These are phyloP conservation scores for Hortaea werneckii DNA, from an alignment of 2,329 filamentous ascomycete species.

Conservation along the genomic window DNA sequence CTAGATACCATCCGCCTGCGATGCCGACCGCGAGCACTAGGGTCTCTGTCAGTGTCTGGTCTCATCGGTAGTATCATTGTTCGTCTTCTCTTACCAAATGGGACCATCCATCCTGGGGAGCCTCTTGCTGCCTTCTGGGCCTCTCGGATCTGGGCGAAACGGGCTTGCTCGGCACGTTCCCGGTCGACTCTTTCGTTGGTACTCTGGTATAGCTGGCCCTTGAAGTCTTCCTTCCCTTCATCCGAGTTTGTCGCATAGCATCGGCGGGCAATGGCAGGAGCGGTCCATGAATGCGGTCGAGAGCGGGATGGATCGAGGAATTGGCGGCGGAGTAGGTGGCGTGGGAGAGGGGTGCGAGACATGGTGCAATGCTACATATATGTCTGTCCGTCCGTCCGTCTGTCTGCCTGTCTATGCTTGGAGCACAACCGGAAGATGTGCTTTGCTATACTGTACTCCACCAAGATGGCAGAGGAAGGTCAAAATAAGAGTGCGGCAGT, in stretches of 20 bases:
- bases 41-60: no score
- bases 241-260: slow-evolving; percentile 28
- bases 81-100: slow-evolving; percentile 15
- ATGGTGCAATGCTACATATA: not conserved
- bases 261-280: slow-evolving; percentile 14
- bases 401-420: no score
- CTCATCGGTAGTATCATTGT: no score
- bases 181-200: slow-evolving; percentile 48
- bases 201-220: slow-evolving; percentile 52
- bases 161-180: slow-evolving; percentile 47
- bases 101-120: slow-evolving; percentile 21
- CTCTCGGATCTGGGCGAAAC: slow-evolving; percentile 33
- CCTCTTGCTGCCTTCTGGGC: slow-evolving; percentile 18
- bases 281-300: slow-evolving; percentile 3
- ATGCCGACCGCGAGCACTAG: slow-evolving; percentile 43
- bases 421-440: no score
- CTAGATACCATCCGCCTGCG: slow-evolving; percentile 47
- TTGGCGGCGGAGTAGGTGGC: slow-evolving; percentile 10
- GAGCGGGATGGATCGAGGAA: slow-evolving; percentile 7
- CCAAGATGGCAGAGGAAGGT: no score
- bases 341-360: slow-evolving; percentile 3
- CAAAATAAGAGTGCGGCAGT: no score
- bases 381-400: no score
- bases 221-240: slow-evolving; percentile 40
- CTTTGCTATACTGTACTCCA: no score